Evolutionary conservation across 495 filamentous ascomycete species (phyloP), one percentile per base, ranked within the genome.

Genomic region (Daldinia decipiens): DNA sequence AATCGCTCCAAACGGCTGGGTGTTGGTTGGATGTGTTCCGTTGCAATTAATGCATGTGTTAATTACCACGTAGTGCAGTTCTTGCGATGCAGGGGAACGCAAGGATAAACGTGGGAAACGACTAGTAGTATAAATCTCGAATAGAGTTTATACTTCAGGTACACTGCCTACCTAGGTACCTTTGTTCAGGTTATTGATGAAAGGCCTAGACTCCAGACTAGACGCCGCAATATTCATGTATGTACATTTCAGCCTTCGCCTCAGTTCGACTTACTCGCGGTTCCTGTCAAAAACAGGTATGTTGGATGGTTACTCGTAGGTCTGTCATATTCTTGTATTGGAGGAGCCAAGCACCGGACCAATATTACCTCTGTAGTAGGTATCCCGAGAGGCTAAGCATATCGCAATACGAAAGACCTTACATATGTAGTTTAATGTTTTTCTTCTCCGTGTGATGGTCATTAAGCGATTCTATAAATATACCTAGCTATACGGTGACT

Each of bases 1-100:
- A 72, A 29, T 64, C 70, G 65, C 59, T n/a, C 70, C 70, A 62
- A 68, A 72, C 70, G 65, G 70, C 68, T 65, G 70, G 70, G 65
- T 65, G 55, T 60, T 65, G 40, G 65, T 65, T 53, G 50, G 65
- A 39, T 65, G 55, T 56, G 54, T 71, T 58, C 55, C 29, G 55
- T 64, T 43, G 54, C 39, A 26, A 72, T 72, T 63, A 60, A 68
- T 62, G 47, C 56, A 53, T 65, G 60, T 57, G 59, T 52, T 53
- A 68, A 72, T 59, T 67, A 72, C 54, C 29, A 59, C 11, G 34
- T 36, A 36, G 11, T 59, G 12, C 21, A 4, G 40, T 53, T 2
- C 29, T 66, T 34, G 53, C 54, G 59, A 32, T 9, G 29, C 8
- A 32, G 29, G 7, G 1, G 7, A 7, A 64, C 12, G 38, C 56